Conservation (phyloP, 495 filamentous ascomycete genomes). For the Usnea hakonensis region DNA sequence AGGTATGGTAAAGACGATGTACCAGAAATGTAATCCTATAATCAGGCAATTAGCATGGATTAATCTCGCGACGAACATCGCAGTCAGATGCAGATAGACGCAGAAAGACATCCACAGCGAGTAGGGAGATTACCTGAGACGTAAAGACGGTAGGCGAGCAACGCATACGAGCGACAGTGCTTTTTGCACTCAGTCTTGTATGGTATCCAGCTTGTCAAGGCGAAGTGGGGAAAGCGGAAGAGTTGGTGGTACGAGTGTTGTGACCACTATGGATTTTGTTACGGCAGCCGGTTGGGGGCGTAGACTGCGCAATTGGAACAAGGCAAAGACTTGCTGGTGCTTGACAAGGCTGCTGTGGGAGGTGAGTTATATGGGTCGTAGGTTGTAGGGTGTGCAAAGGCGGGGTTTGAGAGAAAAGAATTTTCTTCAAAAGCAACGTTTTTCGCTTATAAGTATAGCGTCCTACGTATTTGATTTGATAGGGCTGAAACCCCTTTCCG, state of each 20-base stretch:
- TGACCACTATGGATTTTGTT: too few species aligned
- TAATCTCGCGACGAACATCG: conserved; percentile 17
- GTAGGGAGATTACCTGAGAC: conserved; percentile 69
- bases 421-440: too few species aligned
- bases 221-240: background rate
- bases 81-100: background rate
- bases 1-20: conserved; percentile 29
- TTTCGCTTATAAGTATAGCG: too few species aligned
- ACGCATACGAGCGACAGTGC: conserved; percentile 77
- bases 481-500: too few species aligned
- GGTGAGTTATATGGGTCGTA: too few species aligned
- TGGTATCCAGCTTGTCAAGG: background rate
- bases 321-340: background rate
- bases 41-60: conserved; percentile 23
- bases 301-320: background rate
- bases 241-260: background rate
- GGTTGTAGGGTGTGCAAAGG: too few species aligned
- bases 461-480: too few species aligned
- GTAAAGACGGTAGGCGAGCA: conserved; percentile 88
- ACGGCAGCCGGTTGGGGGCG: background rate
- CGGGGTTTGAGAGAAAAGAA: too few species aligned
- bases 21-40: conserved; percentile 93
- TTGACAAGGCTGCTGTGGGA: too few species aligned
- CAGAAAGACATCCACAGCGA: conserved; percentile 21
- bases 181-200: conserved; percentile 13